Evolutionary conservation across 768 basidiomycete species (phyloP), one percentile per base, ranked within the genome.

Genomic region (Dentipellis fragilis): DNA sequence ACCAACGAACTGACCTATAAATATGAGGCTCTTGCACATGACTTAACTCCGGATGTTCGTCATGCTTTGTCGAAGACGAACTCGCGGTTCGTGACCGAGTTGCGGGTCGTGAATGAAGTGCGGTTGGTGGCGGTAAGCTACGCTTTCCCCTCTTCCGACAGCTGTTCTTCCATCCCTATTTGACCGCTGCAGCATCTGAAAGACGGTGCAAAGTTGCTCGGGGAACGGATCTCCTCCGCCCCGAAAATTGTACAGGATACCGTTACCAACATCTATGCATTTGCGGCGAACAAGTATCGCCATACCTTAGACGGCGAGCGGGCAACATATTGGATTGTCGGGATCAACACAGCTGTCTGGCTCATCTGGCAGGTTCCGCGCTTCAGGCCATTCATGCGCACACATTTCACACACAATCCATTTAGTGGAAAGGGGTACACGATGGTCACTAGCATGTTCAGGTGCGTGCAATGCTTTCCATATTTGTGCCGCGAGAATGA

Each of bases 381-480:
- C n/a, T 68, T 84, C 47, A 70, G 76, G 40, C 72, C 77, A 0
- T 72, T 79, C 61, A 94, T 95, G 93, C 72, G 66, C 55, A 69
- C 72, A 36, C 69, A 74, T 57, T 95, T 90, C 63, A 76, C 76
- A 66, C 92, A 95, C 64, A 73, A 89, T 63, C 91, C 92, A 0
- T 75, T 95, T 51, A 90, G 87, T 19, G 88, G 87, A 2, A 71
- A 76, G 61, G 79, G 83, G 0, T 81, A 80, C 56, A 94, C 93
- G 0, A 74, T 95, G 56, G 72, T 93, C 57, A 92, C 89, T 1
- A 87, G 83, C 61, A 77, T 81, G 64, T 93, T 95, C 73, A 89
- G 89, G 89, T 82, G 58, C 51, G 77, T 17, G n/a, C 2, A 37
- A 16, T 16, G 35, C 11, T 35, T 9, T 22, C 14, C 1, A 2